phyloP scores from a whole-genome alignment of 2,329 filamentous ascomycete species.

The Nectriaceae sp. region DNA sequence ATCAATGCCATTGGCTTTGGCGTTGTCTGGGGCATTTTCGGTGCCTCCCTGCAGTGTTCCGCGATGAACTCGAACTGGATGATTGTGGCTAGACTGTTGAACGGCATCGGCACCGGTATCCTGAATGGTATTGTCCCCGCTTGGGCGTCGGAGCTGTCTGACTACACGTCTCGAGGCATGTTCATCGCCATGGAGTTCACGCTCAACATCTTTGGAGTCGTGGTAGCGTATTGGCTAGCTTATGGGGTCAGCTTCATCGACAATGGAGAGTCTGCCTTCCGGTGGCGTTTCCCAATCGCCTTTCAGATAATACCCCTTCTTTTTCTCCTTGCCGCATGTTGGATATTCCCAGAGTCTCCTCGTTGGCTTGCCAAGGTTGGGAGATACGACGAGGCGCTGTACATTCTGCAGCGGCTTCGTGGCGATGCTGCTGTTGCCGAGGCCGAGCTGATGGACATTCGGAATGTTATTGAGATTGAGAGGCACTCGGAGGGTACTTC shows the following conservation, averaged over 20 bases:
- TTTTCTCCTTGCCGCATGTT: constrained; percentile 54
- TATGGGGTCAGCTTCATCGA: constrained; percentile 5
- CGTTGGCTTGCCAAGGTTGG: constrained; percentile 66
- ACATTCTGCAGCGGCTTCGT: constrained; percentile 62
- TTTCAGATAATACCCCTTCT: constrained; percentile 29
- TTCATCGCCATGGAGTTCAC: constrained; percentile 75
- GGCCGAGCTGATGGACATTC: constrained; percentile 67
- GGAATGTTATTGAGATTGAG: constrained; percentile 58
- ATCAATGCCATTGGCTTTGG: constrained; percentile 65
- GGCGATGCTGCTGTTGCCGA: constrained; percentile 44
- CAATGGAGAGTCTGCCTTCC: constrained; percentile 2
- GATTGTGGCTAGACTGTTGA: constrained; percentile 52
- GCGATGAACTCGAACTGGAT: constrained; percentile 70
- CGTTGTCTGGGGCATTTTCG: constrained; percentile 58
- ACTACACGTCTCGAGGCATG: constrained; percentile 67
- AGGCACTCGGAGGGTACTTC: constrained; percentile 53
- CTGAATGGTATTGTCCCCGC: constrained; percentile 71
- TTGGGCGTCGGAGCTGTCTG: constrained; percentile 70
- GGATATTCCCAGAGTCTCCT: constrained; percentile 69
- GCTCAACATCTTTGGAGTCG: constrained; percentile 71
- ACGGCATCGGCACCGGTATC: constrained; percentile 69
- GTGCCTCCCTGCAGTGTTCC: constrained; percentile 65
- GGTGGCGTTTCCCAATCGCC: constrained; percentile 4
- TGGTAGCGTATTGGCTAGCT: constrained; percentile 26
- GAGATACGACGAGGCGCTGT: constrained; percentile 65